These are phyloP conservation scores for Arthroderma uncinatum DNA, from an alignment of 2,329 filamentous ascomycete species.

Conservation along the genomic window DNA sequence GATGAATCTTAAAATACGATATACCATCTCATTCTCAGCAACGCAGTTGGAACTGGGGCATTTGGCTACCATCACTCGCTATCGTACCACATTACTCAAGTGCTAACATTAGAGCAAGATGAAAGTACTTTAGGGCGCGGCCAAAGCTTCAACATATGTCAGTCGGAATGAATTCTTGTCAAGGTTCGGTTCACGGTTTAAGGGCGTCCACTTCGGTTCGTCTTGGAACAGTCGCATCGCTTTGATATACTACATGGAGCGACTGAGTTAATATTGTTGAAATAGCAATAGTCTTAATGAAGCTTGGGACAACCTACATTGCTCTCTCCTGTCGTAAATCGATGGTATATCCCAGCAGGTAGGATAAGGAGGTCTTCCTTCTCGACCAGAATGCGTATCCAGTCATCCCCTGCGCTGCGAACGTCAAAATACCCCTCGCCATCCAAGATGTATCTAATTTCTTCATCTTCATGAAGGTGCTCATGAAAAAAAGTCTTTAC, in stretches of 20 bases:
- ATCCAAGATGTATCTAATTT: conserved; percentile 87
- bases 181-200: conserved; percentile 67
- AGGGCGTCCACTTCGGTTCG: conserved; percentile 93
- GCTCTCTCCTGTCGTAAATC: conserved; percentile 84
- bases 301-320: conserved; percentile 54
- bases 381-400: conserved; percentile 75
- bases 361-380: conserved; percentile 88
- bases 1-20: background rate
- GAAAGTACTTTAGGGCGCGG: conserved; percentile 10
- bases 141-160: conserved; percentile 52
- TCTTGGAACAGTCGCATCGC: conserved; percentile 97
- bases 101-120: background rate
- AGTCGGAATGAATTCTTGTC: conserved; percentile 69
- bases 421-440: conserved; percentile 93
- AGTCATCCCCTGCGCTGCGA: conserved; percentile 66
- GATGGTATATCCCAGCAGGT: conserved; percentile 90
- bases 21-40: background rate
- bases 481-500: conserved; percentile 90
- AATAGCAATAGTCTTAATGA: background rate
- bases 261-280: background rate
- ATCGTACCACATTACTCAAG: background rate
- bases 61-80: too few relatives aligned
- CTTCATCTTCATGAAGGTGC: conserved; percentile 95
- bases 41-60: too few relatives aligned
- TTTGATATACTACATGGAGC: conserved; percentile 62